Base-by-base conservation (phyloP, 768 basidiomycete species). In the Suillus brevipes region DNA sequence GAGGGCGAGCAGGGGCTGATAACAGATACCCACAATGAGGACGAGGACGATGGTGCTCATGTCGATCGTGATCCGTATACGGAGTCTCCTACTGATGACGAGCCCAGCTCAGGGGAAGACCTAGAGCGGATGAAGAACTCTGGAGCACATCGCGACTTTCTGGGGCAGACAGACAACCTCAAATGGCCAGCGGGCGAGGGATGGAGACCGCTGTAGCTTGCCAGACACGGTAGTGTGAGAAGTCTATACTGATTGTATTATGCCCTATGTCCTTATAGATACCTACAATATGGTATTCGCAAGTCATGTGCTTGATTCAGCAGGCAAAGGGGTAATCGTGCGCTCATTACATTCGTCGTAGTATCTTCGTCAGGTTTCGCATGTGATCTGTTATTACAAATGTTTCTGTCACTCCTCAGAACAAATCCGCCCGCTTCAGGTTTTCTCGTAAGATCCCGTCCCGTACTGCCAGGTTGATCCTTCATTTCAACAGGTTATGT, bases 171-270 rank as follows among this genome's bases (percentile, higher is more conserved):
- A 12, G 87, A 89, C 70, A 81, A 83, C 66, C 70, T 88, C 64
- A 89, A 89, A 72, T 87, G 83, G 84, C 88, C 86, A 8, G 81
- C 79, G 66, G 84, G 82, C 2, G 82, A 88, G 28, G 86, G 86
- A 3, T 85, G 86, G 85, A 79, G 70, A 66, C 80, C 78, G 50
- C 74, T 87, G 64, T 75, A 65, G 69, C 31, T 14, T 52, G 23
- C 16, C 13, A 50, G 49, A 50, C 52, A 31, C 3, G 18, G 16
- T 58, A 38, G 10, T 40, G 57, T 55, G 53, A 55, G 34, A 55
- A 36, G 53, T 58, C 3, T 16, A 25, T n/a, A 38, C 57, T 40
- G 25, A 28, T 40, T 37, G 38, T 58, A 58, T 58, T 58, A 38
- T 40, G 25, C 12, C 10, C 31, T 36, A 12, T 20, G 53, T 12